Percentiles rank a stretch among this genome's conserved stretches.
These are phyloP conservation scores for Elongisporangium anandrum DNA, from an alignment of 352 stramenopile genomes.

Conservation along the genomic window DNA sequence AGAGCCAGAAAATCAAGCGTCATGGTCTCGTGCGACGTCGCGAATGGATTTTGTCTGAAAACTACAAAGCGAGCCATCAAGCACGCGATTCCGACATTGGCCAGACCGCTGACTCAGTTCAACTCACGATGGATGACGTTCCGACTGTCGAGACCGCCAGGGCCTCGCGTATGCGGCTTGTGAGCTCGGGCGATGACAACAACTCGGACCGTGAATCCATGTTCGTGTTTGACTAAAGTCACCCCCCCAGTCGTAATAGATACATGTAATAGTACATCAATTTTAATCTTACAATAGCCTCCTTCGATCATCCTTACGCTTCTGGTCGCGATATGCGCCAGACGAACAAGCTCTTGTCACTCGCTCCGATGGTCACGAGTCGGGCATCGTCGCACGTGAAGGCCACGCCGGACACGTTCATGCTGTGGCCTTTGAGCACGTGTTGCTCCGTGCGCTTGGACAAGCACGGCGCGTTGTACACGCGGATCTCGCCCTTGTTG, in stretches of 20 bases:
- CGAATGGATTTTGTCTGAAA: constrained; percentile 64
- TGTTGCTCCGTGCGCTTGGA: constrained; percentile 57
- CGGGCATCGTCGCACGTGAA: constrained; percentile 70
- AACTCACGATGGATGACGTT: background rate
- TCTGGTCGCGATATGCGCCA: constrained; percentile 19
- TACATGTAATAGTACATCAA: background rate
- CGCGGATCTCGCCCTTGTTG: constrained; percentile 60
- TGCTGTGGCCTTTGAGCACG: constrained; percentile 50
- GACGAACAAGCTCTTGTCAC: constrained; percentile 73
- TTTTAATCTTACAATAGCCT: background rate
- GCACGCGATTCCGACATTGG: background rate
- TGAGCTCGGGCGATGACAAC: background rate
- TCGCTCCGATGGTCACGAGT: constrained; percentile 63
- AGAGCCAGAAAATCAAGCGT: constrained; percentile 42
- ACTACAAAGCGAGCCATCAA: constrained; percentile 29
- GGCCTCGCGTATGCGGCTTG: background rate
- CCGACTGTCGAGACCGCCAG: background rate
- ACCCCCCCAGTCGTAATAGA: background rate
- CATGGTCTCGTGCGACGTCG: constrained; percentile 70
- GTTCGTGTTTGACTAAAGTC: background rate
- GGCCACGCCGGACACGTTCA: constrained; percentile 52
- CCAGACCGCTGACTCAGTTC: background rate
- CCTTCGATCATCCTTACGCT: background rate
- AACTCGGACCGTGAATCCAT: background rate
- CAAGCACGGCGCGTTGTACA: constrained; percentile 68